phyloP scores from a whole-genome alignment of 208 protist genomes.

The Chromosphaera perkinsii region DNA sequence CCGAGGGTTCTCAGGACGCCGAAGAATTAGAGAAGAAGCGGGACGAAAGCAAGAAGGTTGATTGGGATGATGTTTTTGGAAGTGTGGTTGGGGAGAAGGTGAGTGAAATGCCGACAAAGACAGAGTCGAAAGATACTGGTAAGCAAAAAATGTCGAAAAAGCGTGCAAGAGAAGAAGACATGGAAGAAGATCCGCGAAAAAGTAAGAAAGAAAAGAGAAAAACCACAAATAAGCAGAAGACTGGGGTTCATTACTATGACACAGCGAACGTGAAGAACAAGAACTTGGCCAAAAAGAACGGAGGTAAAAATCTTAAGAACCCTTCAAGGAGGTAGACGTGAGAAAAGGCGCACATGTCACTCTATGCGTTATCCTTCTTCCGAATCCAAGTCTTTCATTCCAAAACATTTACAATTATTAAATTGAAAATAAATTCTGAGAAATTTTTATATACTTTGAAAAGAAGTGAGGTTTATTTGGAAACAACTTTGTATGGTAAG shows the following conservation, averaged over 20 bases:
- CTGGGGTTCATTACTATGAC: constrained; percentile 48
- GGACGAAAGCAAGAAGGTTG: constrained; percentile 7
- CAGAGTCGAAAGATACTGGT: constrained; percentile 3
- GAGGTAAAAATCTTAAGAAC: no score
- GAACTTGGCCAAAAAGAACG: no score
- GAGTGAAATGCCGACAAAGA: neutral
- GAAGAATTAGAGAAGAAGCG: neutral
- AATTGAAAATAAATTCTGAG: no score
- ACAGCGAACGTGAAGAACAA: constrained; percentile 52
- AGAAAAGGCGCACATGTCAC: no score
- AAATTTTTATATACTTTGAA: no score
- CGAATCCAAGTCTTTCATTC: no score
- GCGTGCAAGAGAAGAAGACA: constrained; percentile 1
- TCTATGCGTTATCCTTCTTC: no score
- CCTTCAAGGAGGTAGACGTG: no score
- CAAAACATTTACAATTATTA: no score
- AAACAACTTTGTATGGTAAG: no score
- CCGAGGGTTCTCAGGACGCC: neutral
- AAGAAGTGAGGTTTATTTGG: no score
- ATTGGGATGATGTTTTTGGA: constrained; percentile 36
- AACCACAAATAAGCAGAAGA: constrained; percentile 47
- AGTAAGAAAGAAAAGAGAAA: constrained; percentile 39
- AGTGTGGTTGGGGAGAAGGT: constrained; percentile 24
- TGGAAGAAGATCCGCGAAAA: constrained; percentile 3
- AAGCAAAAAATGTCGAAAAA: constrained; percentile 20